Base-by-base conservation (phyloP, 2,329 filamentous ascomycete species). In the Aspergillus fijiensis region DNA sequence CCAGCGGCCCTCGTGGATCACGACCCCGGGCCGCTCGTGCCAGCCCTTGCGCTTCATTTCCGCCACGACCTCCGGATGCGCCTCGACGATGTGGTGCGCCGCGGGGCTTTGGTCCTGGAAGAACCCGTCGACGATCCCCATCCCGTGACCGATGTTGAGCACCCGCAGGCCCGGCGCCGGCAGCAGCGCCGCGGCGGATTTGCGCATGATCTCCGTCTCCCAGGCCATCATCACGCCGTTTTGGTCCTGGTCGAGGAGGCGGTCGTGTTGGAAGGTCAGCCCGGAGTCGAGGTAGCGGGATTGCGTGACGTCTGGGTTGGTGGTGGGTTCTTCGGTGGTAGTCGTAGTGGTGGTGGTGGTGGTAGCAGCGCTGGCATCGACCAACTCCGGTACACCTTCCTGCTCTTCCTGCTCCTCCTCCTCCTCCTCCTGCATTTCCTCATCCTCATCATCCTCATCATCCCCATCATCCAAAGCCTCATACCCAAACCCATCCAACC, bases 181-280 rank as follows among this genome's bases (percentile, higher is more conserved):
- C 1, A 89, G 79, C 1, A 96, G 80, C 14, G 85, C 83, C 63
- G 88, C 83, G 50, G 92, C 91, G 57, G 89, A 91, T 54, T 85
- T 84, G 61, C 85, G 84, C 92, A 96, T 96, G 68, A 96, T 95
- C 65, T 88, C 86, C 2, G 88, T 89, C 76, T 96, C 92, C 92
- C 92, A 96, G 45, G 88, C 84, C 92, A 96, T 96, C 92, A 96
- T 96, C 50, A 96, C 90, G 55, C 90, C 91, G 73, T 96, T 96
- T 63, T 87, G 83, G 64, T 87, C 85, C 3, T 85, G 82, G 71
- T 95, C 91, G 6, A 95, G 82, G 2, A 95, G 84, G 61, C 88
- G 88, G 64, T 83, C 83, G 59, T 84, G 80, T 52, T 83, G 81
- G 75, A 90, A 89, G 14, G 84, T 87, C 23, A 92, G 80, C 27